Percentiles rank a stretch among this genome's conserved stretches.
These are phyloP conservation scores for Zoysia matrella DNA, from an alignment of 202 grass and related monocot genomes.

Conservation along the genomic window DNA sequence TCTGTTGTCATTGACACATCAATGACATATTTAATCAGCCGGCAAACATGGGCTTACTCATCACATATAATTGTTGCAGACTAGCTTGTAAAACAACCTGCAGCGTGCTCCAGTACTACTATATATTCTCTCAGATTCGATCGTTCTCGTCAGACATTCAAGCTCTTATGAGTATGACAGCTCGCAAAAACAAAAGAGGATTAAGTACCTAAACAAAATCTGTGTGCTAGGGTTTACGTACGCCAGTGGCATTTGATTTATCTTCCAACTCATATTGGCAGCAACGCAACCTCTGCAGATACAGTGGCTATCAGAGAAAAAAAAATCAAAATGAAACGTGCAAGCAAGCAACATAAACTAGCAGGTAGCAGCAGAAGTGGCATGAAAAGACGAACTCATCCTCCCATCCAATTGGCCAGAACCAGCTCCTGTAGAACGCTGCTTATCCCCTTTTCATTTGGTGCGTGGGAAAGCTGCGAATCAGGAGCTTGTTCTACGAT, in stretches of 20 bases:
- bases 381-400: conserved; percentile 47
- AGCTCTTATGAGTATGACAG: no score
- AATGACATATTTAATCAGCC: not conserved
- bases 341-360: not conserved
- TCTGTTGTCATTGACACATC: no score
- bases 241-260: no score
- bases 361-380: not conserved
- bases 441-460: not conserved
- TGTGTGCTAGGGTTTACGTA: no score
- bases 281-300: no score
- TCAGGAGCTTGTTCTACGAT: conserved; percentile 26
- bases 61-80: not conserved
- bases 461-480: conserved; percentile 27
- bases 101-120: not conserved
- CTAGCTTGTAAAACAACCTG: not conserved
- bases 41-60: conserved; percentile 14
- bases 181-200: no score
- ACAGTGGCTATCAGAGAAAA: no score
- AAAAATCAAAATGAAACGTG: not conserved
- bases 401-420: conserved; percentile 15
- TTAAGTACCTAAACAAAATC: no score
- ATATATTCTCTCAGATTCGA: not conserved
- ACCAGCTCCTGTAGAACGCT: conserved; percentile 24
- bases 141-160: not conserved
- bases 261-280: no score